Evolutionary conservation across 208 protist genomes (phyloP), one percentile per base, ranked within the genome.

Genomic region (Leptomonas pyrrhocoris): DNA sequence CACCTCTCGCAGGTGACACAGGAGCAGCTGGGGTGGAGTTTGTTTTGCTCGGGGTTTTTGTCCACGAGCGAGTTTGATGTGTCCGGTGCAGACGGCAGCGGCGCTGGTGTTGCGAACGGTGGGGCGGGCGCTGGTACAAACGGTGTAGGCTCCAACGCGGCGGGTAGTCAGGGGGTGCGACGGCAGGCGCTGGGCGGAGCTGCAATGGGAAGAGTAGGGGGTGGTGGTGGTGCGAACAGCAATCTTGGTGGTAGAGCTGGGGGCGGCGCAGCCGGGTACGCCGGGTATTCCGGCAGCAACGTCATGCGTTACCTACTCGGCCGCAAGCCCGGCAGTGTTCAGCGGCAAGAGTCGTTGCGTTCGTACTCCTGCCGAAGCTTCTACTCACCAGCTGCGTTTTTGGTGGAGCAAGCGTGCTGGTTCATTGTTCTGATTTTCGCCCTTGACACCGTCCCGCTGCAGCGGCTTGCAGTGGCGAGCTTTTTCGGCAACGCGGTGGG

Each of bases 371-470:
- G 56, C 50, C 66, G 57, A 27, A 79, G 68, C 45, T 83, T 72
- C 57, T 79, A 74, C 73, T 79, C 68, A 11, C 53, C 73, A 6
- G 68, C 64, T 0, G 78, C 78, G 16, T 83, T 83, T 48, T 56
- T 79, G 45, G 63, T 77, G 21, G 78, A 83, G 64, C 78, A 83
- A 36, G 25, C 60, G 43, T 49, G 53, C 11, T 83, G 78, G 78
- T 83, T 83, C 28, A 31, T 65, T 0, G 23, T 73, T 16, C 42
- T 79, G 27, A 27, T 55, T 19, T 19, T 38, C 18, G 46, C 53
- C 2, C 5, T 73, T 19, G 78, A 83, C 51, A 27, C 64, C 23
- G 40, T 73, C 18, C 34, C 53, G n/a, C 40, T 82, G 66, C 66
- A 79, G 59, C 73, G 73, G 12, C 19, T 79, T 31, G 58, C 73